Evolutionary conservation across 163 green algal species (phyloP).

Genomic region (Chlorella variabilis): DNA sequence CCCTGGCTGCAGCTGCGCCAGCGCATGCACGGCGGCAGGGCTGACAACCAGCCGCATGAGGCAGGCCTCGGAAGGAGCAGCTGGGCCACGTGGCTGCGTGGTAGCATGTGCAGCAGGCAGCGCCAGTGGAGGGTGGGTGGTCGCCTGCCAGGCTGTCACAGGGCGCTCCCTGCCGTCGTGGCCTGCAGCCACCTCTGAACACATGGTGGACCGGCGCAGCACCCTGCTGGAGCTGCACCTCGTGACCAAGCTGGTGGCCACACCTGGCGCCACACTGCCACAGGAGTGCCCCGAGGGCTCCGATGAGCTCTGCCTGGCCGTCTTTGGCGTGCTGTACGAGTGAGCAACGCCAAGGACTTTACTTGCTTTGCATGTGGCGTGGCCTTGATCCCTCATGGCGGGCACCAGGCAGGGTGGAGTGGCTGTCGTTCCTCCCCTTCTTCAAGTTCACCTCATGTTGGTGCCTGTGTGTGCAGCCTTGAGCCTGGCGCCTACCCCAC

Average conservation of each 20-base stretch:
- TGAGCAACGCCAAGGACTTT: too few species aligned
- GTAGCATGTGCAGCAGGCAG: too few species aligned
- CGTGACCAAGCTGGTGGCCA: constrained; percentile 11
- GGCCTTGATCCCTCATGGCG: too few species aligned
- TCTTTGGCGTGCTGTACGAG: constrained; percentile 29
- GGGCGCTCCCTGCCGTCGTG: too few species aligned
- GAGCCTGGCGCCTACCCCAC: background rate
- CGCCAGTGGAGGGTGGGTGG: too few species aligned
- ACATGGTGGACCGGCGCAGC: background rate
- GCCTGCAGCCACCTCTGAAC: constrained; percentile 12
- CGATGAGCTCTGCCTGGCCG: constrained; percentile 26
- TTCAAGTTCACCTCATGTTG: background rate
- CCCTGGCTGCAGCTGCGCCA: too few species aligned
- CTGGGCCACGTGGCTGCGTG: too few species aligned
- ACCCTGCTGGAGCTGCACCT: constrained; percentile 27
- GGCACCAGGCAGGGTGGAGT: background rate
- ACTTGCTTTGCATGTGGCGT: too few species aligned
- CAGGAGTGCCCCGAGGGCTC: constrained; percentile 9
- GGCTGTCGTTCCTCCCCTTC: background rate
- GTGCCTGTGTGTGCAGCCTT: background rate
- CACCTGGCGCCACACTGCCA: background rate
- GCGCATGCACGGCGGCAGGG: too few species aligned
- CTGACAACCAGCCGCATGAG: too few species aligned
- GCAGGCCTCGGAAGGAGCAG: too few species aligned
- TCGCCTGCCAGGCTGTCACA: too few species aligned